Evolutionary conservation across 805 yeast species (phyloP).

Genomic region (Kuraishia hungarica): DNA sequence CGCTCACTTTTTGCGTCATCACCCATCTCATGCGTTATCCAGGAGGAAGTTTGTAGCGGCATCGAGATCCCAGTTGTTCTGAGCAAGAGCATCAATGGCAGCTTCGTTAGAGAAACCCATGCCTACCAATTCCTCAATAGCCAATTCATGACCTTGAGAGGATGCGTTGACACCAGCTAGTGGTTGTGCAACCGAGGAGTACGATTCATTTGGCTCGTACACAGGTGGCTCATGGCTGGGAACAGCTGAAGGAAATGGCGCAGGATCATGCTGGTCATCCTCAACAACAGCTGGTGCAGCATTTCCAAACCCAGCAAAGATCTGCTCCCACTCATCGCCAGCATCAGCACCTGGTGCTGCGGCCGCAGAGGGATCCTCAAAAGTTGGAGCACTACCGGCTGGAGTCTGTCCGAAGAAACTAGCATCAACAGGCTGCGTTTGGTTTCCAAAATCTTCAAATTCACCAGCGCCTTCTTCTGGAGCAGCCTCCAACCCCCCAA

Average conservation of each 20-base stretch:
- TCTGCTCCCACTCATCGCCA: constrained; percentile 88
- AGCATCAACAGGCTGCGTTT: background rate
- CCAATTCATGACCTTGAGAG: constrained; percentile 28
- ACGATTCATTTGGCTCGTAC: constrained; percentile 2
- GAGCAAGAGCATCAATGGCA: constrained; percentile 60
- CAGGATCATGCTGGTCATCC: constrained; percentile 7
- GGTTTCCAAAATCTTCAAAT: constrained; percentile 24
- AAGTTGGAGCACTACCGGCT: no score
- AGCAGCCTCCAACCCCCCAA: constrained; percentile 25
- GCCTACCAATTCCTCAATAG: constrained; percentile 71
- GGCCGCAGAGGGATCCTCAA: background rate
- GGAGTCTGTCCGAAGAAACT: constrained; percentile 12
- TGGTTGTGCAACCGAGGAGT: constrained; percentile 6
- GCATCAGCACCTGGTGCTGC: constrained; percentile 28
- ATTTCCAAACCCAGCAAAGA: constrained; percentile 83
- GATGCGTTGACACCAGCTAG: constrained; percentile 8
- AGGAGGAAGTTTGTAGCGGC: constrained; percentile 82
- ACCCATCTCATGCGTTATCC: constrained; percentile 55
- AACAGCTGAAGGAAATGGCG: background rate
- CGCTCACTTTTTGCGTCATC: no score
- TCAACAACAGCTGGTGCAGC: constrained; percentile 11
- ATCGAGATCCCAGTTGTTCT: constrained; percentile 66
- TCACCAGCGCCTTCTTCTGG: constrained; percentile 17
- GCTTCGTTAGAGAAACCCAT: constrained; percentile 79
- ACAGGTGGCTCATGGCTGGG: constrained; percentile 1